A percentile compares a stretch with the other conserved stretches of the same genome.
Evolutionary conservation across 2,329 filamentous ascomycete species (phyloP).

Genomic region (Elsinoe fawcettii): DNA sequence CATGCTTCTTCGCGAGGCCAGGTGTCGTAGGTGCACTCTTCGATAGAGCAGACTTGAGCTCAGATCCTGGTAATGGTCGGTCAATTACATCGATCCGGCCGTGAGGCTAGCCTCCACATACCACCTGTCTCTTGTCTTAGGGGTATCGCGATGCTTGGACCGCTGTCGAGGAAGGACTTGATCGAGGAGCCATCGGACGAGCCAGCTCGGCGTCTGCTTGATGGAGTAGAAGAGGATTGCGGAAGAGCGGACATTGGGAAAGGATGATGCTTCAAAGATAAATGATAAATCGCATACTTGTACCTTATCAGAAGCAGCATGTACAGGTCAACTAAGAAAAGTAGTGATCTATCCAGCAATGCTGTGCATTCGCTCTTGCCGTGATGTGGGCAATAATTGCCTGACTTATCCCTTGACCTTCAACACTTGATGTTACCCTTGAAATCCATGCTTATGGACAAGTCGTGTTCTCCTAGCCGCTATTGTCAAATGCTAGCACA

Average conservation of each 20-base stretch:
- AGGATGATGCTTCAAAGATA: not conserved
- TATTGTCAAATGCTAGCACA: too few relatives aligned
- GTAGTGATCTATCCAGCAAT: too few relatives aligned
- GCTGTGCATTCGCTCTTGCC: not conserved
- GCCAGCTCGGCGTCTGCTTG: not conserved
- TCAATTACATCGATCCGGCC: not conserved
- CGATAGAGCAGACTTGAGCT: conserved; percentile 9
- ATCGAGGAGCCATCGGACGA: not conserved
- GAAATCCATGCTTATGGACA: too few relatives aligned
- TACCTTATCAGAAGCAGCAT: not conserved
- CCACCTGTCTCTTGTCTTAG: not conserved
- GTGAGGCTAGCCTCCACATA: not conserved
- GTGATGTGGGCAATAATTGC: too few relatives aligned
- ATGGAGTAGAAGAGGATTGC: not conserved
- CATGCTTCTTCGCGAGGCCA: conserved; percentile 11
- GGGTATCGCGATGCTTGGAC: not conserved
- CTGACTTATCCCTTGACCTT: not conserved
- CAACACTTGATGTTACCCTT: too few relatives aligned
- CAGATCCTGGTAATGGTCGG: not conserved
- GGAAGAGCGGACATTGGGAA: not conserved
- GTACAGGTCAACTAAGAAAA: not conserved
- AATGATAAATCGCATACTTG: not conserved
- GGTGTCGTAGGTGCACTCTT: conserved; percentile 14
- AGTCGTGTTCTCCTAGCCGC: too few relatives aligned
- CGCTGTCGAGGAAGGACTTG: not conserved